Base-by-base conservation (phyloP, 2,329 filamentous ascomycete species). In the Talaromyces sp. region DNA sequence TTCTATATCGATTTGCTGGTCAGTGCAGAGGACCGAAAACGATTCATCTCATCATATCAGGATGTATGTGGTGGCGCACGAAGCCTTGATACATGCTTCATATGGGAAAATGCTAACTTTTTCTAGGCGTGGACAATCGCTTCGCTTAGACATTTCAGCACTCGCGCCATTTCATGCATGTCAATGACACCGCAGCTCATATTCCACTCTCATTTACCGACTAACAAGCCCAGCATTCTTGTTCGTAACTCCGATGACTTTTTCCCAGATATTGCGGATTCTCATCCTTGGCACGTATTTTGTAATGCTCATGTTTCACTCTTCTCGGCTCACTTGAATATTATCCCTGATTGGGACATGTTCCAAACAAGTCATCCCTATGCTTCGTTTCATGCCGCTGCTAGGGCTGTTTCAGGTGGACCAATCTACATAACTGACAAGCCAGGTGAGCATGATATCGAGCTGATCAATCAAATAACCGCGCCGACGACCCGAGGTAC, bases 261-360 rank as follows among this genome's bases (percentile, higher is more conserved):
- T 82, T 97, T 96, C 76, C 95, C 95, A 0, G 87, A 93, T 52
- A 85, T 93, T 3, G 86, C 89, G 0, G 85, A 87, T 0, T 92
- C 90, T 7, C 95, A 99, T 67, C 87, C 93, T 0, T 99, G 95
- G 94, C 95, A 99, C 76, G 85, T 98, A 41, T 99, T 96, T 82
- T 87, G 90, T 68, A 99, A 98, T 73, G 94, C 94, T 0, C 91
- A 97, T 77, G 97, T 96, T 74, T 84, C 87, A 37, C 82, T 98
- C 0, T 82, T 98, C 14, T 93, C 90, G 1, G 88, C 92, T 68
- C 89, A 95, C 72, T 82, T 98, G 37, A 97, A 97, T 70, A 86
- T 92, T 0, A 79, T 98, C 0, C 94, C 95, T 0, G 93, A 97
- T 76, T 90, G 88, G 88, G 88, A 90, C 72, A 90, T 90, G 88